These are phyloP conservation scores for Myotisia sp. DNA, from an alignment of 2,329 filamentous ascomycete genomes.

Conservation along the genomic window DNA sequence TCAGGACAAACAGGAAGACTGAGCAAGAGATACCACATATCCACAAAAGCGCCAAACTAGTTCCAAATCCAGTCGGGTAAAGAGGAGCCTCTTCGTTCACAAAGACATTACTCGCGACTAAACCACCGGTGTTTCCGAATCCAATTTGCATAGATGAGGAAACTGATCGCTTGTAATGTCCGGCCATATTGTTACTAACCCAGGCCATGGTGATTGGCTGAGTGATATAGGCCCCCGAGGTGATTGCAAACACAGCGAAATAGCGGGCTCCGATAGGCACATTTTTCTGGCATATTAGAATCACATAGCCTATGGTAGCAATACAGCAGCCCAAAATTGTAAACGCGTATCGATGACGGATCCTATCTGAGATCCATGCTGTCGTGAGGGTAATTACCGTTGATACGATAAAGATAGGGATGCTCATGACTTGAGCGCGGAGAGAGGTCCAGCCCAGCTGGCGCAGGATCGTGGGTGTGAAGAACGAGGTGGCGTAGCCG, in stretches of 20 bases:
- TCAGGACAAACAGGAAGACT: slow-evolving; percentile 20
- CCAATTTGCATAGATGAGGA: slow-evolving; percentile 39
- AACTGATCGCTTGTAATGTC: slow-evolving; percentile 44
- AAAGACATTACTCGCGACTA: slow-evolving; percentile 25
- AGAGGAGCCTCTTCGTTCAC: slow-evolving; percentile 18
- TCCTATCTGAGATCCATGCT: slow-evolving; percentile 37
- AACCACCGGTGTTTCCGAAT: slow-evolving; percentile 22
- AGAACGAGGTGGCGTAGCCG: slow-evolving; percentile 33
- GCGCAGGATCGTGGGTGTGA: slow-evolving; percentile 29
- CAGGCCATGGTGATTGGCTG: slow-evolving; percentile 43
- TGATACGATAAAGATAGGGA: slow-evolving; percentile 48
- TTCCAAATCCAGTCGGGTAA: slow-evolving; percentile 18
- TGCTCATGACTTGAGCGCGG: slow-evolving; percentile 35
- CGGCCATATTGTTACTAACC: slow-evolving; percentile 44
- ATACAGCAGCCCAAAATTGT: slow-evolving; percentile 38
- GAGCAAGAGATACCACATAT: slow-evolving; percentile 20
- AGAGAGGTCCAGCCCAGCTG: slow-evolving; percentile 44
- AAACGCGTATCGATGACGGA: slow-evolving; percentile 41
- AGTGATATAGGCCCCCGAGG: slow-evolving; percentile 40
- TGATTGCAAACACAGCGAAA: slow-evolving; percentile 42
- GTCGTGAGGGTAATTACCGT: slow-evolving; percentile 42
- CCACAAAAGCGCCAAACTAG: slow-evolving; percentile 22
- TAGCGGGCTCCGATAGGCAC: slow-evolving; percentile 39
- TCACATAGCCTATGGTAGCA: slow-evolving; percentile 41
- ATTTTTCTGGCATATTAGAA: slow-evolving; percentile 37